Evolutionary conservation across 2,329 filamentous ascomycete species (phyloP).

Genomic region (Sclerotinia nivalis): DNA sequence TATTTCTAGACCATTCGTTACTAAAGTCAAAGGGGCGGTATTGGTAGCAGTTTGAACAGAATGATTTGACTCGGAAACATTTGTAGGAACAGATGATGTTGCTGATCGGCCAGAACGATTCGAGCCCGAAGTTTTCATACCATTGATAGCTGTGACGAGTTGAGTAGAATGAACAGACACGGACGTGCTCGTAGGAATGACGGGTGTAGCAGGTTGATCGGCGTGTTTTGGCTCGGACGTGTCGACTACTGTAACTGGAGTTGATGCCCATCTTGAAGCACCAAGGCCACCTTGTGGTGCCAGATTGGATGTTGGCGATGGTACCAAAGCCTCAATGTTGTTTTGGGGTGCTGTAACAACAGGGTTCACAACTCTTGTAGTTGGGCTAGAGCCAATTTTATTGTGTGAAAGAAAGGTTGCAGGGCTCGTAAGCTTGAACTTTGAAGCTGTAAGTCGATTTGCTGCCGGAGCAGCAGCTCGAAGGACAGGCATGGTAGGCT

Average conservation of each 20-base stretch:
- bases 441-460: not conserved
- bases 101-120: not conserved
- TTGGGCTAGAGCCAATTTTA: not conserved
- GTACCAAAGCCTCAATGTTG: not conserved
- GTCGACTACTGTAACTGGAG: not conserved
- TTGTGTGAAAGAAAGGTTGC: slow-evolving; percentile 8
- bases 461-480: not conserved
- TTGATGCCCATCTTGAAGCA: slow-evolving; percentile 1
- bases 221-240: not conserved
- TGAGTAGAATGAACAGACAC: not conserved
- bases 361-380: not conserved
- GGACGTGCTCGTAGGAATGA: not conserved
- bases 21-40: not conserved
- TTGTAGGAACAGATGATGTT: not conserved
- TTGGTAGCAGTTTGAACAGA: not conserved
- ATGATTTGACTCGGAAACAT: not conserved
- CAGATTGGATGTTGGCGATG: not conserved
- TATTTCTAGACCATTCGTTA: not conserved
- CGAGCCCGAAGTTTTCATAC: not conserved
- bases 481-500: not conserved
- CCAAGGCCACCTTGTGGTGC: slow-evolving; percentile 5
- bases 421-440: slow-evolving; percentile 4
- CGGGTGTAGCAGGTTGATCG: not conserved
- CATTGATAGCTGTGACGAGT: no score
- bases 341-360: not conserved